A percentile compares a stretch with the other conserved stretches of the same genome.
phyloP scores from a whole-genome alignment of 306 rosid genomes.

The Potentilla sterilis region DNA sequence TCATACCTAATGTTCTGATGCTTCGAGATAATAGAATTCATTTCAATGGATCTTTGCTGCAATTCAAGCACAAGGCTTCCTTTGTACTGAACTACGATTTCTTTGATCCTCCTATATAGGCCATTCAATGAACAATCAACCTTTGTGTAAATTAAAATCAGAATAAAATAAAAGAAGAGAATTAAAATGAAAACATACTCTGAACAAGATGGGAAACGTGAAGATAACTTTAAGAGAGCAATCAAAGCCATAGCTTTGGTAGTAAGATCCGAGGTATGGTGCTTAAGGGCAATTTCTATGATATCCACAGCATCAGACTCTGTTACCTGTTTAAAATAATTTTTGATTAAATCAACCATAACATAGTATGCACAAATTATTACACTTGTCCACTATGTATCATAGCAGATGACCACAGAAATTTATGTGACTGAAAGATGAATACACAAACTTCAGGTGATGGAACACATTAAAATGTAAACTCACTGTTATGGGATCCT shows the following conservation, averaged over 20 bases:
- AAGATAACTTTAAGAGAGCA: constrained; percentile 87
- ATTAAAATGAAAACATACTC: constrained; percentile 50
- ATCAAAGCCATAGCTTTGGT: constrained; percentile 90
- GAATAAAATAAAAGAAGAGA: neutral
- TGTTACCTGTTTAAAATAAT: constrained; percentile 55
- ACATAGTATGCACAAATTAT: neutral
- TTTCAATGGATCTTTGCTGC: constrained; percentile 98
- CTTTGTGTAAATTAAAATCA: neutral
- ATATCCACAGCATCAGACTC: constrained; percentile 85
- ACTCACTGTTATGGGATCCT: constrained; percentile 88
- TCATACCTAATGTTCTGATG: constrained; percentile 84
- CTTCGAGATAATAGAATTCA: constrained; percentile 66
- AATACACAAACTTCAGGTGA: constrained; percentile 14
- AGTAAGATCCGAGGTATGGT: constrained; percentile 67
- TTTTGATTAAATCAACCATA: neutral
- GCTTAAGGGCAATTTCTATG: constrained; percentile 67
- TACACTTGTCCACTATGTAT: neutral
- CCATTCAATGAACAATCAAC: constrained; percentile 23
- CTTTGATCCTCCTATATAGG: constrained; percentile 71
- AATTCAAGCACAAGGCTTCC: constrained; percentile 90
- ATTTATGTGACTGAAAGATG: constrained; percentile 18
- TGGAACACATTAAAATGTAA: constrained; percentile 16
- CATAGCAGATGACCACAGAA: neutral
- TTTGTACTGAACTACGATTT: constrained; percentile 66
- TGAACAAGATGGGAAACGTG: constrained; percentile 94